A percentile compares a stretch with the other conserved stretches of the same genome.
These are phyloP conservation scores for Cnidoscolus chayamansa DNA, from an alignment of 441 rosid species.

Conservation along the genomic window DNA sequence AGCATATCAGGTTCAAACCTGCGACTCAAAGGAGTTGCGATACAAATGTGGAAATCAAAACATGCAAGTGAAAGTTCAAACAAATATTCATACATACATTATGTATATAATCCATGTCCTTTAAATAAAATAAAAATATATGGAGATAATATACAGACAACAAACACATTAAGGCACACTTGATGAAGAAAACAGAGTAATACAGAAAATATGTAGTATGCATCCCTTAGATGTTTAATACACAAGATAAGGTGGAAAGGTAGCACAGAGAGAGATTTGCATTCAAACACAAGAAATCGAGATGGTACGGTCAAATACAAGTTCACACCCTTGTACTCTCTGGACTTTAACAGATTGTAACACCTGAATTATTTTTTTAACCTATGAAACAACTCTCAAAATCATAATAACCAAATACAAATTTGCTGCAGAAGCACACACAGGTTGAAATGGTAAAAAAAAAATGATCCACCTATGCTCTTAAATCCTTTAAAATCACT, in stretches of 20 bases:
- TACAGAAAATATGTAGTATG: background rate
- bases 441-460: too few species aligned
- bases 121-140: background rate
- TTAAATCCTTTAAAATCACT: too few species aligned
- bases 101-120: background rate
- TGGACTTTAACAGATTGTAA: too few species aligned
- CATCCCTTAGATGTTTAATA: background rate
- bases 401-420: too few species aligned
- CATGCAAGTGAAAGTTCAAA: background rate
- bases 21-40: slow-evolving; percentile 24
- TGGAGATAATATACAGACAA: background rate
- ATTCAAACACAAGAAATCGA: too few species aligned
- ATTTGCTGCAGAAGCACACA: too few species aligned
- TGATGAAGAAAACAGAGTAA: background rate
- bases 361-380: too few species aligned
- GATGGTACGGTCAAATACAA: too few species aligned
- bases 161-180: background rate
- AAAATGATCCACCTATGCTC: too few species aligned
- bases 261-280: too few species aligned
- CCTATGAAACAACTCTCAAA: too few species aligned
- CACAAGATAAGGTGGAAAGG: background rate
- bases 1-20: slow-evolving; percentile 99
- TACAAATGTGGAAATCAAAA: slow-evolving; percentile 15
- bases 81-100: background rate
- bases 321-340: too few species aligned